Percentiles rank a stretch among this genome's conserved stretches.
These are phyloP conservation scores for Paracamarosporium sp. DNA, from an alignment of 2,329 filamentous ascomycete genomes.

Conservation along the genomic window DNA sequence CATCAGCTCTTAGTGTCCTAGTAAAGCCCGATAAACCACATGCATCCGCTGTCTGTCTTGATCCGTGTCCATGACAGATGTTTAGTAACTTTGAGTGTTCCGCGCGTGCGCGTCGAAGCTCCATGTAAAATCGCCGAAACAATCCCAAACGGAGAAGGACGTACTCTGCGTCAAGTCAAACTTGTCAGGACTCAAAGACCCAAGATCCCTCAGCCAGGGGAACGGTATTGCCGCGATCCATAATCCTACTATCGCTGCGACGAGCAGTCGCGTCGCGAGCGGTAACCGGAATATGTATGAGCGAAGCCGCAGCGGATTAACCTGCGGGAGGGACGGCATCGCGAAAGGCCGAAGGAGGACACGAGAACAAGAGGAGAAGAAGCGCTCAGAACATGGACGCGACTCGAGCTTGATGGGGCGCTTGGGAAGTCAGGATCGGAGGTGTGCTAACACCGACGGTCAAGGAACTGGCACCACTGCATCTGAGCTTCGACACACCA, in stretches of 20 bases:
- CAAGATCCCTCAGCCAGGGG: constrained; percentile 79
- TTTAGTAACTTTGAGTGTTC: background rate
- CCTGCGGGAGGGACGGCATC: constrained; percentile 59
- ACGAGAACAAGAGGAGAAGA: constrained; percentile 13
- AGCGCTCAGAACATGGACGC: background rate
- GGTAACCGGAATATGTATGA: constrained; percentile 87
- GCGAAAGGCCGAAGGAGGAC: constrained; percentile 16
- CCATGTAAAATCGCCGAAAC: background rate
- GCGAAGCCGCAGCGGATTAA: constrained; percentile 76
- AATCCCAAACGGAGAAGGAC: constrained; percentile 39
- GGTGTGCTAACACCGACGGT: constrained; percentile 14
- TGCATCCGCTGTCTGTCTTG: background rate
- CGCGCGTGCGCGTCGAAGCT: background rate
- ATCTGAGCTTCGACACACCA: constrained; percentile 12
- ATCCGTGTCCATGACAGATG: background rate
- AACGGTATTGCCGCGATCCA: constrained; percentile 74
- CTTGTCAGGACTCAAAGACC: constrained; percentile 77
- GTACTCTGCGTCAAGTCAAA: constrained; percentile 74
- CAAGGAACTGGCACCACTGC: constrained; percentile 10
- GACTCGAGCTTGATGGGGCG: background rate
- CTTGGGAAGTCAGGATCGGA: constrained; percentile 19
- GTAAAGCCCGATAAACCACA: background rate
- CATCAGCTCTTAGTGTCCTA: constrained; percentile 18
- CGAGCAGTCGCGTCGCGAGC: constrained; percentile 77
- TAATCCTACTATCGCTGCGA: constrained; percentile 70